These are phyloP conservation scores for Verticillium alfalfae DNA, from an alignment of 2,329 filamentous ascomycete genomes.

Conservation along the genomic window DNA sequence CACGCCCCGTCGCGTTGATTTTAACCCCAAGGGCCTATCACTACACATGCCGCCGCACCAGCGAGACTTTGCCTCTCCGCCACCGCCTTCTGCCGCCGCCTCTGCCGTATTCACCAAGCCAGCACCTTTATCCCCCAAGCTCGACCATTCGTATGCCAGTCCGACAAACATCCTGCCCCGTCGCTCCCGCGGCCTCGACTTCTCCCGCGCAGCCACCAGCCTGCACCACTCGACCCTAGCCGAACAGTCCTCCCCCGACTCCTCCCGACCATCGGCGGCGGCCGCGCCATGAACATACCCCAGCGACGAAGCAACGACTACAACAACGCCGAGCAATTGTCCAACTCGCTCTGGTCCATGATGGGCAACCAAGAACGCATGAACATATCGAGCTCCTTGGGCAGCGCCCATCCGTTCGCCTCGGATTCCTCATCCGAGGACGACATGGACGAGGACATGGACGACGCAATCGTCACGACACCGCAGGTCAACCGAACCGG, in stretches of 20 bases:
- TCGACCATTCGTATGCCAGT: constrained; percentile 80
- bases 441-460: constrained; percentile 67
- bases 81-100: constrained; percentile 13
- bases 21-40: constrained; percentile 59
- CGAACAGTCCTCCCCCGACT: constrained; percentile 81
- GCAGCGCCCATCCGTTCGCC: constrained; percentile 66
- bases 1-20: constrained; percentile 66
- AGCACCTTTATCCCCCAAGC: constrained; percentile 75
- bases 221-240: constrained; percentile 93
- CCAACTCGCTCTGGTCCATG: constrained; percentile 66
- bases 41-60: constrained; percentile 59
- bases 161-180: constrained; percentile 84
- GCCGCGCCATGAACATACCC: constrained; percentile 59
- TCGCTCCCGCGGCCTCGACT: constrained; percentile 85
- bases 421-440: constrained; percentile 73
- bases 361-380: constrained; percentile 65
- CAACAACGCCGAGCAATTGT: constrained; percentile 55
- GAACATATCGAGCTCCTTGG: constrained; percentile 70
- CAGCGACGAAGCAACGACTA: constrained; percentile 43
- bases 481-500: constrained; percentile 66
- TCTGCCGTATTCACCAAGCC: constrained; percentile 39
- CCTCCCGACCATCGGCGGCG: constrained; percentile 79
- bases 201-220: constrained; percentile 87
- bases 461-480: constrained; percentile 77
- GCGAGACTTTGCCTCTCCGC: constrained; percentile 33